These are phyloP conservation scores for Zymoseptoria pseudotritici DNA, from an alignment of 2,329 filamentous ascomycete genomes.

Conservation along the genomic window DNA sequence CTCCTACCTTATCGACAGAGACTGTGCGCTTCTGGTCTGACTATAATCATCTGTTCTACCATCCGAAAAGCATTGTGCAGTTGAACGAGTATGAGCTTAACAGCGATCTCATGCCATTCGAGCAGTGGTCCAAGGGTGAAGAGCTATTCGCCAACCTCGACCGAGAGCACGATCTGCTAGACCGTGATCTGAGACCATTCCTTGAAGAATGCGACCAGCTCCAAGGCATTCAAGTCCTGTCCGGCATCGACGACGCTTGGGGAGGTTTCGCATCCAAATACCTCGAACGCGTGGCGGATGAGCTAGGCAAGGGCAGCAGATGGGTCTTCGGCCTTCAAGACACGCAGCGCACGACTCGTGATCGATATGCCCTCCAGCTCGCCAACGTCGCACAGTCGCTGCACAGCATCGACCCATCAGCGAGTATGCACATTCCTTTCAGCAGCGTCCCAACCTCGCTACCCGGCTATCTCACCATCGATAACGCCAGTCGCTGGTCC, in stretches of 20 bases:
- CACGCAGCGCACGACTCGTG: slow-evolving; percentile 38
- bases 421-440: slow-evolving; percentile 72
- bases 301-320: slow-evolving; percentile 79
- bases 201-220: slow-evolving; percentile 89
- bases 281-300: slow-evolving; percentile 67
- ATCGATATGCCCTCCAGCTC: slow-evolving; percentile 57
- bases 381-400: slow-evolving; percentile 70
- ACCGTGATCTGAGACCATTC: slow-evolving; percentile 83
- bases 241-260: slow-evolving; percentile 48
- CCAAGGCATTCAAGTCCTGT: slow-evolving; percentile 68
- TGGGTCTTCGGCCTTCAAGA: slow-evolving; percentile 83
- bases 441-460: slow-evolving; percentile 52
- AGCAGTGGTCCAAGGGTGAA: slow-evolving; percentile 65
- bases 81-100: slow-evolving; percentile 80
- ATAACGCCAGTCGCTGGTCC: slow-evolving; percentile 67
- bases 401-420: slow-evolving; percentile 59
- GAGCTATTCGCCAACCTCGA: slow-evolving; percentile 56
- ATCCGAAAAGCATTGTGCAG: slow-evolving; percentile 80
- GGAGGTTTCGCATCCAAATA: slow-evolving; percentile 40
- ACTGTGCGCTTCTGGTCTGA: slow-evolving; percentile 95
- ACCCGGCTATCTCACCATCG: slow-evolving; percentile 52
- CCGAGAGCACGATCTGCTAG: slow-evolving; percentile 71
- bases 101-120: slow-evolving; percentile 73
- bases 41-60: slow-evolving; percentile 86
- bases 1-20: slow-evolving; percentile 57